A percentile compares a stretch with the other conserved stretches of the same genome.
phyloP scores from a whole-genome alignment of 2,329 filamentous ascomycete species.

The Parafenestella ontariensis region DNA sequence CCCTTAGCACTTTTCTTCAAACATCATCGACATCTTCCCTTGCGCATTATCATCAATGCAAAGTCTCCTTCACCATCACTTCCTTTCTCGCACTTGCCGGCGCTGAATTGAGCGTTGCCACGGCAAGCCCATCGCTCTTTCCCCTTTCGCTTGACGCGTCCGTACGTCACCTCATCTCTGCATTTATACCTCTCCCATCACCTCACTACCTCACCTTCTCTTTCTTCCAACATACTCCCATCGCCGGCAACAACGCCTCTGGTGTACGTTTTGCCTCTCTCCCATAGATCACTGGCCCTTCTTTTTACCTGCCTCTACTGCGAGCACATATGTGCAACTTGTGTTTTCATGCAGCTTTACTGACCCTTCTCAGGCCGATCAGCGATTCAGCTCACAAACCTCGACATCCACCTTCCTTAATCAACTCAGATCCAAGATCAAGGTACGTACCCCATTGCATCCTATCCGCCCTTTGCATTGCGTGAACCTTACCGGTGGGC shows the following conservation, averaged over 20 bases:
- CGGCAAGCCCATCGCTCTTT: conserved; percentile 14
- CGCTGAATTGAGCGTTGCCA: conserved; percentile 15
- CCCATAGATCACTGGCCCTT: background rate
- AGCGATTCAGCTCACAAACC: conserved; percentile 12
- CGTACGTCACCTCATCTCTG: background rate
- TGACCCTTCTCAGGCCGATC: conserved; percentile 21
- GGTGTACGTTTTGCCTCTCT: conserved; percentile 3
- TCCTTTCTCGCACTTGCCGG: conserved; percentile 7
- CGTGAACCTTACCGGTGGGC: background rate
- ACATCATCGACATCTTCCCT: background rate
- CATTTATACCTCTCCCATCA: background rate
- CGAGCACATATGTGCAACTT: conserved; percentile 14
- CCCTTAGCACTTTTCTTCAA: background rate
- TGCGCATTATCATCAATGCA: background rate
- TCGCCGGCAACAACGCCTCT: background rate
- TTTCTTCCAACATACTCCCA: background rate
- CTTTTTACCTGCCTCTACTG: conserved; percentile 2
- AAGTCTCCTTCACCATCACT: background rate
- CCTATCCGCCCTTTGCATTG: background rate
- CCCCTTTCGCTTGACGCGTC: conserved; percentile 10
- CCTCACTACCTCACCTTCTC: background rate
- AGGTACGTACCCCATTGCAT: conserved; percentile 18
- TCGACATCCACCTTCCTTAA: conserved; percentile 4
- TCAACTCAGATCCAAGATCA: conserved; percentile 12
- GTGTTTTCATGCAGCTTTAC: conserved; percentile 12